Evolutionary conservation across 2,329 filamentous ascomycete species (phyloP), one percentile per base, ranked within the genome.

Genomic region (Fusarium pseudocircinatum): DNA sequence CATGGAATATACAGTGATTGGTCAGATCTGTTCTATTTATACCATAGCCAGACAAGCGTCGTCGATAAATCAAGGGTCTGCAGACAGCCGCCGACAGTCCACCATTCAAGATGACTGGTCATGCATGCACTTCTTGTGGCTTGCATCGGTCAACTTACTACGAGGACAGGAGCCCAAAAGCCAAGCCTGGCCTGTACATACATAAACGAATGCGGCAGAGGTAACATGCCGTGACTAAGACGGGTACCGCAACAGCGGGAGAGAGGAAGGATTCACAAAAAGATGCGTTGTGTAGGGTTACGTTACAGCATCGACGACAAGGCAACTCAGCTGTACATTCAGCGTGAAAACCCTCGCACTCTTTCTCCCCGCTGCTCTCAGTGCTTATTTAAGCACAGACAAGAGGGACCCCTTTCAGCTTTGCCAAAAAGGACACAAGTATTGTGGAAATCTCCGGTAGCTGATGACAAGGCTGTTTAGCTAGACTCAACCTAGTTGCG

Each of bases 221-320:
- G 58, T 60, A 60, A 52, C 57, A 58, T 67, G 53, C 50, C 60
- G 34, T 43, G 12, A 60, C 32, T 14, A 26, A 49, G 43, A 60
- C 32, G 26, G 49, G 67, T 47, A 73, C 61, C 61, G 32, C 44
- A 30, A 20, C 54, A 43, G 43, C 36, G 70, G 66, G 67, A 69
- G 58, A 43, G 39, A 18, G 30, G 36, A 26, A 18, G 30, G 40
- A 36, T 32, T 47, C n/a, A 34, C 32, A 49, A 65, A 56, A 47
- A 42, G 22, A 47, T 40, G 26, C 44, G 26, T 53, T 36, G n/a
- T 57, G 57, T 50, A 68, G 62, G 67, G 70, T 73, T 73, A 26
- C 70, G 74, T 59, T 72, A 67, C 42, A 71, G 54, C 37, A 42
- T 47, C 46, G 47, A 37, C 53, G 26, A 49, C 58, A 74, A 53